Evolutionary conservation across 2,329 filamentous ascomycete species (phyloP), one percentile per base, ranked within the genome.

Genomic region (Dactylellina cionopaga): DNA sequence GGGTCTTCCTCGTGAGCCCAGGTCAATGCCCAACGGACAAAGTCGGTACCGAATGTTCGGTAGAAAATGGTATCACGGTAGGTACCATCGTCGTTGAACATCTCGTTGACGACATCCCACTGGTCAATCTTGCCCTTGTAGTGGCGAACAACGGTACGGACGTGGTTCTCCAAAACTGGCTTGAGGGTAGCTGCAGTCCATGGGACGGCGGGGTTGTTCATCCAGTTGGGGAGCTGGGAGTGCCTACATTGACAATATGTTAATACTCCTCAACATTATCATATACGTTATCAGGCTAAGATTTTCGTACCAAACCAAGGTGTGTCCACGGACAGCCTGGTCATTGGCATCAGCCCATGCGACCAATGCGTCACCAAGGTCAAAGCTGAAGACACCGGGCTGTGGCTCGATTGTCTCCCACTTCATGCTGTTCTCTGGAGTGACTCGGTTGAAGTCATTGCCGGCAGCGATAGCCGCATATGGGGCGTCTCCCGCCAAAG

Each of bases 61-160:
- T 84, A 83, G 80, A 87, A 89, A 74, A 87, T 82, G 65, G 80
- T 82, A 56, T 82, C 76, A 63, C 86, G 82, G 79, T 82, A 85
- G 5, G 81, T 83, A 15, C 85, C 86, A 75, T 85, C 83, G 17
- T 89, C 87, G 65, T 84, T 83, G 39, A 88, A 82, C 3, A 84
- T 85, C 80, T 89, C 87, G 78, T 89, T 89, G 24, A 88, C 83
- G 0, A 89, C 87, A 64, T 89, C 87, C 87, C 87, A 89, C 31
- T 83, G 82, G 78, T 86, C 86, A 78, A 87, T 88, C 76, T 85
- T 81, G 63, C 85, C 84, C 78, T 84, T 83, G 80, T 85, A 88
- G 79, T 88, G 83, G n/a, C 80, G 80, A 10, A 86, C 84, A 56
- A 84, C 85, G 75, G 85, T 83, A 73, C 83, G 83, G 75, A 90